Evolutionary conservation across 306 rosid genomes (phyloP), one percentile per base, ranked within the genome.

Genomic region (Begonia masoniana): DNA sequence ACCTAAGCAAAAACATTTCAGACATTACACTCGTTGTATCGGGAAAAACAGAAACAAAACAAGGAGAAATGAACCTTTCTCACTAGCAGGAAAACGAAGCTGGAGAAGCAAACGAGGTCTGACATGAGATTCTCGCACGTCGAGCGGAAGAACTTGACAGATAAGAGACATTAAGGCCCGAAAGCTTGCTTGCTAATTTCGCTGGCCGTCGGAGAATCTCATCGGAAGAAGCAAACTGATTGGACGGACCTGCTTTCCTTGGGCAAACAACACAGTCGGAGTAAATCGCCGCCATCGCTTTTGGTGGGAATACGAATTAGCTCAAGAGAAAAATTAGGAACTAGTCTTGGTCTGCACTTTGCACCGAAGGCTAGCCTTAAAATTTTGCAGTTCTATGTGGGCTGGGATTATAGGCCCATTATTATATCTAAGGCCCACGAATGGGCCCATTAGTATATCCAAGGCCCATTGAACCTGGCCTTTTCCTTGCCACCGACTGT

Each of bases 101-200:
- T 35, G 71, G 68, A 13, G 76, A 48, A 52, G 73, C 21, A 50
- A 17, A 14, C 17, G 53, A 46, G 43, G 69, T 58, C 63, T 62
- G 76, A 72, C 85, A 86, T 15, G 83, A 67, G 39, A 86, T 58
- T 54, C 52, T 60, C 52, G 67, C 62, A 14, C 72, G 74, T 47
- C 45, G 63, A 53, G 54, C 36, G 48, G 57, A 64, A 51, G 54
- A 55, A 42, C 16, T 48, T 59, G 52, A 54, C 56, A 62, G 68
- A 63, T 68, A 55, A 23, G 78, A 51, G 7, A 67, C 31, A 8
- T 65, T 31, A 41, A 75, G 58, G 59, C 62, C 59, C 9, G 68
- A 43, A 53, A 57, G 10, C 24, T 54, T 51, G 17, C 67, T 62
- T 15, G 41, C 26, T 43, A 50, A 66, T 46, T 31, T 57, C 41